These are phyloP conservation scores for Sodiomyces alkalinus DNA, from an alignment of 2,329 filamentous ascomycete species.

Conservation along the genomic window DNA sequence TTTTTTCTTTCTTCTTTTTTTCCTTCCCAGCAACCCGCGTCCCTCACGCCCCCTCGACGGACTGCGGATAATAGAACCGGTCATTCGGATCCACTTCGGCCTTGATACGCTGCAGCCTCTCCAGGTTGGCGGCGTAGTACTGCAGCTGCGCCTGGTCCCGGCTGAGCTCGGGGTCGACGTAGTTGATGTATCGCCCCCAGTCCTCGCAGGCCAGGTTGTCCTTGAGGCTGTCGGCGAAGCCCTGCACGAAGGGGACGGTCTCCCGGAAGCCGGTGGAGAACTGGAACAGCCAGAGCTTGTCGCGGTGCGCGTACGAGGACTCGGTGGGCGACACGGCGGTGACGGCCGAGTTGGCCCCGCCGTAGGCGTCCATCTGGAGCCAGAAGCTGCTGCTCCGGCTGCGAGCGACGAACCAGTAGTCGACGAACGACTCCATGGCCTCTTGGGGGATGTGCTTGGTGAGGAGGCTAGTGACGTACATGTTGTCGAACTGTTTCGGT, in stretches of 20 bases:
- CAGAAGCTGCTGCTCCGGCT: slow-evolving; percentile 17
- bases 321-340: slow-evolving; percentile 11
- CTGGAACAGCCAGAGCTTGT: slow-evolving; percentile 34
- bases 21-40: too few relatives aligned
- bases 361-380: slow-evolving; percentile 18
- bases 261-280: slow-evolving; percentile 22
- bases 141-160: slow-evolving; percentile 29
- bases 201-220: slow-evolving; percentile 16
- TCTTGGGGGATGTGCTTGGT: slow-evolving; percentile 11
- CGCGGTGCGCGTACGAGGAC: slow-evolving; percentile 23
- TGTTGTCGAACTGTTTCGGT: slow-evolving; percentile 14
- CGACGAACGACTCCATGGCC: slow-evolving; percentile 11
- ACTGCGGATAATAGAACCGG: slow-evolving; percentile 25
- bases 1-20: too few relatives aligned
- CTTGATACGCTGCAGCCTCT: slow-evolving; percentile 22
- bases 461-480: slow-evolving; percentile 16
- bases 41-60: slow-evolving; percentile 4
- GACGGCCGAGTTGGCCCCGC: slow-evolving; percentile 21
- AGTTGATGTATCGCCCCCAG: slow-evolving; percentile 38
- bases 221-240: slow-evolving; percentile 23
- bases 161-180: slow-evolving; percentile 31
- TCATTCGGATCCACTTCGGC: slow-evolving; percentile 21
- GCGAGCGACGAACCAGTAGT: slow-evolving; percentile 14
- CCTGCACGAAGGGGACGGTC: slow-evolving; percentile 18
- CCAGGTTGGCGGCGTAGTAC: slow-evolving; percentile 29